Percentiles rank a stretch among this genome's conserved stretches.
Evolutionary conservation across 495 filamentous ascomycete genomes (phyloP).

Genomic region (Neurospora sp.): DNA sequence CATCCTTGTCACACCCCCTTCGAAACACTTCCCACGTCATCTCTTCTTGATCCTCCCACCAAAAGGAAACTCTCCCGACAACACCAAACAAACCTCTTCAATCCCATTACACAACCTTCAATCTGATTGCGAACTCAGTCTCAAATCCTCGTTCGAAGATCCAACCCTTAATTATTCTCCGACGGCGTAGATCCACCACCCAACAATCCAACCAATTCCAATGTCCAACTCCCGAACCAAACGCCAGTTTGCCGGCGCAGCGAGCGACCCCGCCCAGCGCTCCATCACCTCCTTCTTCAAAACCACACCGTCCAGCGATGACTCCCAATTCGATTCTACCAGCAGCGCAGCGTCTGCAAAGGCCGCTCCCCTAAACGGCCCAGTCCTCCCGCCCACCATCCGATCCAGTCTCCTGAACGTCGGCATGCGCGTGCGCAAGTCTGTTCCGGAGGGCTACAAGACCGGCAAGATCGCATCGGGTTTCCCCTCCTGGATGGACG

Average conservation of each 20-base stretch:
- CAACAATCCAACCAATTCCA: constrained; percentile 3
- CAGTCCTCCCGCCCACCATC: constrained; percentile 48
- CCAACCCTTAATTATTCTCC: background rate
- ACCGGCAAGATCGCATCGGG: constrained; percentile 44
- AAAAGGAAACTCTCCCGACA: background rate
- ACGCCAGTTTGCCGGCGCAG: constrained; percentile 41
- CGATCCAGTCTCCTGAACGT: constrained; percentile 75
- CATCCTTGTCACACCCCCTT: background rate
- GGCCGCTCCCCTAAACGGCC: constrained; percentile 29
- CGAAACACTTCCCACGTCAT: background rate
- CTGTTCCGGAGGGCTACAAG: constrained; percentile 86
- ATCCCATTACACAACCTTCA: background rate
- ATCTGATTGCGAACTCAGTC: background rate
- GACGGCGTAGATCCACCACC: background rate
- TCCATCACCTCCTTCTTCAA: constrained; percentile 42
- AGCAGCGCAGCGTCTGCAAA: background rate
- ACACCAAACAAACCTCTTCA: background rate
- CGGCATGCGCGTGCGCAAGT: constrained; percentile 88
- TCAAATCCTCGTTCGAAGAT: background rate
- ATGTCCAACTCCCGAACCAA: constrained; percentile 39
- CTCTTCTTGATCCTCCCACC: background rate
- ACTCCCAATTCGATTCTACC: constrained; percentile 4
- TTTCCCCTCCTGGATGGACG: constrained; percentile 36
- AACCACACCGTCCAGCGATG: background rate
- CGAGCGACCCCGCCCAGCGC: constrained; percentile 38